Conservation (phyloP, 2,329 filamentous ascomycete species). For the Capronia americana region DNA sequence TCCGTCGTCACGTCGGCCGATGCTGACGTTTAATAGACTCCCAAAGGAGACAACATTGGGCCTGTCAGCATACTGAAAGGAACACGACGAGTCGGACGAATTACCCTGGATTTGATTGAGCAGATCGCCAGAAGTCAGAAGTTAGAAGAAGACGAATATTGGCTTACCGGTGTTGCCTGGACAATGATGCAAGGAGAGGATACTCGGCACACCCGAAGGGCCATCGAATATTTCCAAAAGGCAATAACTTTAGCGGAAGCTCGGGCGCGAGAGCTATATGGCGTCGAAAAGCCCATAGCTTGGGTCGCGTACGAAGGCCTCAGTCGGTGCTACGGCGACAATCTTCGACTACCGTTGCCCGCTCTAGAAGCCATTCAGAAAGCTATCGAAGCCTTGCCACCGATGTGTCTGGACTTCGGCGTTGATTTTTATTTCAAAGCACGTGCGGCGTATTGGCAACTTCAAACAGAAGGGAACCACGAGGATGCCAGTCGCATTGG, state of each 20-base stretch:
- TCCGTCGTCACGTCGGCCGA: not conserved
- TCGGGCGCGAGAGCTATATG: constrained; percentile 11
- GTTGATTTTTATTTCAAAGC: constrained; percentile 22
- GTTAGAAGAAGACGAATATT: constrained; percentile 23
- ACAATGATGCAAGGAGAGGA: constrained; percentile 26
- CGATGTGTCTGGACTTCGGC: not conserved
- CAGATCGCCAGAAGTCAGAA: constrained; percentile 15
- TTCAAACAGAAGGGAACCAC: constrained; percentile 4
- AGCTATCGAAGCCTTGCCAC: constrained; percentile 19
- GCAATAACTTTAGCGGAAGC: constrained; percentile 16
- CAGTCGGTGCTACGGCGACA: constrained; percentile 26
- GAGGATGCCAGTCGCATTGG: constrained; percentile 16
- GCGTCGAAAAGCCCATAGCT: constrained; percentile 8
- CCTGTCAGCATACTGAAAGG: constrained; percentile 12
- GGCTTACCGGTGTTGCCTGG: constrained; percentile 25
- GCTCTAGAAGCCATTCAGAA: constrained; percentile 24
- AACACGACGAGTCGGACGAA: constrained; percentile 13
- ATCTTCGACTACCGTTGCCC: constrained; percentile 19
- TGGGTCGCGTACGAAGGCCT: constrained; percentile 30
- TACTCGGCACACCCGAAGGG: constrained; percentile 8
- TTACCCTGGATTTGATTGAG: constrained; percentile 20
- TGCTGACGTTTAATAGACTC: constrained; percentile 3
- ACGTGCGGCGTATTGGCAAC: constrained; percentile 8
- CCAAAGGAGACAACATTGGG: constrained; percentile 5
- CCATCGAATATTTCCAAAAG: constrained; percentile 29